phyloP scores from a whole-genome alignment of 1,284 basidiomycete species.

The Laetiporus sulphureus region DNA sequence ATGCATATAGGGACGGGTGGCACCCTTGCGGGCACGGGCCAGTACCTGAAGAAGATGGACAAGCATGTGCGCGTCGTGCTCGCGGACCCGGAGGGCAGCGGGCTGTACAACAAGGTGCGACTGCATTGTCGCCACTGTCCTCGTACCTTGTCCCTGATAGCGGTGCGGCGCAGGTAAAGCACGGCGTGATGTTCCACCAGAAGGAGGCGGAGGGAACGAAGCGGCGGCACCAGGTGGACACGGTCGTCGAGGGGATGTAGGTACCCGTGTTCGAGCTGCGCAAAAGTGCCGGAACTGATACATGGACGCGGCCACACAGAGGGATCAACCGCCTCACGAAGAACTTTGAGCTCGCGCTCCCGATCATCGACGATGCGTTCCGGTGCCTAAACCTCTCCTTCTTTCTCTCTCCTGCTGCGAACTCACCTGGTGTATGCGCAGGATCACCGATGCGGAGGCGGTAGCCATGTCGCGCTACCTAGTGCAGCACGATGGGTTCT shows the following conservation, averaged over 20 bases:
- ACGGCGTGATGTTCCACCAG: slow-evolving; percentile 90
- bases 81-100: slow-evolving; percentile 92
- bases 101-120: slow-evolving; percentile 85
- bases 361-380: slow-evolving; percentile 83
- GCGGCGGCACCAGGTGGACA: slow-evolving; percentile 89
- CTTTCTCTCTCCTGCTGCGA: no score
- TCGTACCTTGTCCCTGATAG: background rate
- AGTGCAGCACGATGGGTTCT: slow-evolving; percentile 86
- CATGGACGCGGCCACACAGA: slow-evolving; percentile 41
- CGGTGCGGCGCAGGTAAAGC: slow-evolving; percentile 53
- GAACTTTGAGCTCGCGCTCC: slow-evolving; percentile 79
- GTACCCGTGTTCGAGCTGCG: slow-evolving; percentile 21
- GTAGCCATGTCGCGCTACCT: slow-evolving; percentile 90
- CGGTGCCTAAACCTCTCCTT: slow-evolving; percentile 61
- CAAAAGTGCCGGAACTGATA: background rate
- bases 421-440: no score
- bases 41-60: slow-evolving; percentile 71
- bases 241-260: slow-evolving; percentile 83
- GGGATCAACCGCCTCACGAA: slow-evolving; percentile 85
- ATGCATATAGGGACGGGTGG: slow-evolving; percentile 83
- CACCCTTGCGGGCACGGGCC: slow-evolving; percentile 84
- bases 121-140: background rate
- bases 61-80: slow-evolving; percentile 67
- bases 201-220: slow-evolving; percentile 96
- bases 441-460: slow-evolving; percentile 85